These are phyloP conservation scores for Solanum habrochaites DNA, from an alignment of 257 asterid species.

Conservation along the genomic window DNA sequence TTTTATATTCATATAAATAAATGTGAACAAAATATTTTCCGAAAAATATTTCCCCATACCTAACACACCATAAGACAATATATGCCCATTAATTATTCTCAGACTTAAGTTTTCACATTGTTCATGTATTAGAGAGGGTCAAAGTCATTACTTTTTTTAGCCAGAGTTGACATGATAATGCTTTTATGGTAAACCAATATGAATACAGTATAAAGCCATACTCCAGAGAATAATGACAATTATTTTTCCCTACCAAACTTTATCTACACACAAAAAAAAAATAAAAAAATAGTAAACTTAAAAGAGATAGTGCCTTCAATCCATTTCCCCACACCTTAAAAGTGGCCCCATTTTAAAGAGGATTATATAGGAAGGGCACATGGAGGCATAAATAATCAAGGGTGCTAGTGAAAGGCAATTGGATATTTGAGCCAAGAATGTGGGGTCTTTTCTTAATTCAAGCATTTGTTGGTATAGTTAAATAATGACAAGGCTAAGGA, in stretches of 20 bases:
- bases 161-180: not conserved
- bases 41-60: not conserved
- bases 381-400: constrained; percentile 19
- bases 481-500: constrained; percentile 9
- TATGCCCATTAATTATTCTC: constrained; percentile 16
- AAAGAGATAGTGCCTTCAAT: constrained; percentile 4
- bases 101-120: not conserved
- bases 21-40: not conserved
- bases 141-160: not conserved
- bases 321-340: not conserved
- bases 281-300: not conserved
- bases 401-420: constrained; percentile 20
- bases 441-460: constrained; percentile 1
- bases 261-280: not conserved
- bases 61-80: not conserved
- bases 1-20: not conserved
- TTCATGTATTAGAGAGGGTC: constrained; percentile 6
- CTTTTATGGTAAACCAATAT: not conserved
- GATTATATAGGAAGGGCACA: constrained; percentile 28
- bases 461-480: not conserved
- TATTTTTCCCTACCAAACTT: not conserved
- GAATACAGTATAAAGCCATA: constrained; percentile 1
- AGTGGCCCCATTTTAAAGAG: constrained; percentile 32
- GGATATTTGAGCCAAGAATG: constrained; percentile 9
- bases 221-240: not conserved